Conservation (phyloP, 176 grass and related monocot species). For the Areca catechu region DNA sequence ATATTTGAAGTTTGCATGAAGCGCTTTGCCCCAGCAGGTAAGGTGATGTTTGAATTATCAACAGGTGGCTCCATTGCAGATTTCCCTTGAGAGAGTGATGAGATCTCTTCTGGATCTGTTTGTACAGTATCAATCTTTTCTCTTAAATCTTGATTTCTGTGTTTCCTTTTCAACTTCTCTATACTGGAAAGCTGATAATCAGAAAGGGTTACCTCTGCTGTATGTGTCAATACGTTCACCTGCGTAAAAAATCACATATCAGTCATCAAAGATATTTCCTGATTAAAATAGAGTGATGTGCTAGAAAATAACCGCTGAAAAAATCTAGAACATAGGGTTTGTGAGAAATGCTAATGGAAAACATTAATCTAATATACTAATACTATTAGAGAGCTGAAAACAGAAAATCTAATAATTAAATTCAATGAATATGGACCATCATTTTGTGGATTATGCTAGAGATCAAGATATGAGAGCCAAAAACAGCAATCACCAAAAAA, state of each 20-base stretch:
- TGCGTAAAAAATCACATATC: slow-evolving; percentile 19
- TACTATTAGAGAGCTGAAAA: too few species aligned
- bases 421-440: too few species aligned
- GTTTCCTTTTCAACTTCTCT: slow-evolving; percentile 30
- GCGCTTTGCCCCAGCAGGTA: too few species aligned
- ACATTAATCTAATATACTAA: too few species aligned
- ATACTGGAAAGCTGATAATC: slow-evolving; percentile 19
- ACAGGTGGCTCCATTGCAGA: slow-evolving; percentile 14
- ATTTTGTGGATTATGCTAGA: too few species aligned
- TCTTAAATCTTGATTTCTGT: slow-evolving; percentile 34
- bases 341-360: too few species aligned
- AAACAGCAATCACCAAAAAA: too few species aligned
- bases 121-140: slow-evolving; percentile 21
- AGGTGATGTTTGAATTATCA: not conserved
- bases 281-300: too few species aligned
- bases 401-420: too few species aligned
- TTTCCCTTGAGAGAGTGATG: slow-evolving; percentile 12
- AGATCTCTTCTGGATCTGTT: not conserved
- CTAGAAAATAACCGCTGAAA: too few species aligned
- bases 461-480: too few species aligned
- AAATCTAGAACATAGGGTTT: too few species aligned
- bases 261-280: not conserved
- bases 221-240: slow-evolving; percentile 79
- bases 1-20: not conserved
- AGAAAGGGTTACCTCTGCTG: slow-evolving; percentile 26